Base-by-base conservation (phyloP, 2,329 filamentous ascomycete genomes). In the Fusarium zealandicum region DNA sequence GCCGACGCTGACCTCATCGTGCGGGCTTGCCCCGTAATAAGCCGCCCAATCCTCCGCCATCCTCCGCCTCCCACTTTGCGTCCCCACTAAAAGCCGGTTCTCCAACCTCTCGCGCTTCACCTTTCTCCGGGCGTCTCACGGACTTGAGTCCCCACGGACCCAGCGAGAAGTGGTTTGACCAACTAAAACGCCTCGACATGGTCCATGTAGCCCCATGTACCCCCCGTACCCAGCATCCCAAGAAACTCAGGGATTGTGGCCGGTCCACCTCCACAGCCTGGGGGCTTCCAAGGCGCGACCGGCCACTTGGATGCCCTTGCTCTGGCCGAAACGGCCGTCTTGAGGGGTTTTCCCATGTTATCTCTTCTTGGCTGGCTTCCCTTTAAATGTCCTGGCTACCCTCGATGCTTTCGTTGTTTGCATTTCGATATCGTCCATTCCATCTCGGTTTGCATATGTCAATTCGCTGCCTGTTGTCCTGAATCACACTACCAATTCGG, bases 281-380 rank as follows among this genome's bases (percentile, higher is more conserved):
- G 63, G 52, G 22, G 22, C 55, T 63, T 60, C 64, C 61, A 65
- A 59, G 53, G 51, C 54, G 48, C 48, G 44, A 43, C 52, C 56
- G 48, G 59, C 62, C 48, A 43, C 46, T 57, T 61, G 59, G 56
- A 50, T 52, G 36, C 45, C 61, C 58, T 55, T 49, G 50, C 53
- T 48, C 50, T 57, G 49, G 59, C 47, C 65, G 46, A 66, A 66
- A 61, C 65, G 52, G 44, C 59, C 61, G 54, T 57, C 22, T 56
- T 68, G 66, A 68, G 65, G 65, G 65, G 66, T 68, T 68, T 63
- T 61, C 56, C 35, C 54, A 12, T 3, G 13, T 31, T 60, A 61
- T 61, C 32, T 67, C 55, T 48, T 52, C 28, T 31, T 31, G 28
- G 40, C 54, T 54, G 54, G 6, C 22, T 54, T 64, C 42, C 35